Evolutionary conservation across 2,329 filamentous ascomycete genomes (phyloP).

Genomic region (Apiospora hydei): DNA sequence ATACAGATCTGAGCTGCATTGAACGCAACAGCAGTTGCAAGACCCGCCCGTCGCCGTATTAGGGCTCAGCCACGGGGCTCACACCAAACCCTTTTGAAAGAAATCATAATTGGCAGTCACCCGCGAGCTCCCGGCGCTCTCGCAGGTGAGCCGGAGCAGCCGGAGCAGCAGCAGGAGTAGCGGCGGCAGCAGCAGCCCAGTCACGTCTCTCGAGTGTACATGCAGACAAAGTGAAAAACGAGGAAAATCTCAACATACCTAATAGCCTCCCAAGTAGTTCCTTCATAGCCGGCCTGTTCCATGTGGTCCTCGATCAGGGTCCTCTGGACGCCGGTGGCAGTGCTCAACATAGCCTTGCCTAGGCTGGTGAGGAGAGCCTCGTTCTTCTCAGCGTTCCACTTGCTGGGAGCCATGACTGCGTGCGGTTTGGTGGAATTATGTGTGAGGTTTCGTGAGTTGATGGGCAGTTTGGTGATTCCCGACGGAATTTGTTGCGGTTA

Average conservation of each 20-base stretch:
- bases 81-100: not conserved
- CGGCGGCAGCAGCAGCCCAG: not conserved
- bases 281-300: not conserved
- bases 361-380: not conserved
- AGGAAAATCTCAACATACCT: slow-evolving; percentile 9
- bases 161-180: too few species aligned
- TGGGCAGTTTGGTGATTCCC: not conserved
- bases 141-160: not conserved
- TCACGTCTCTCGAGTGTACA: not conserved
- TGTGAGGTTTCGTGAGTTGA: not conserved
- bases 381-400: not conserved
- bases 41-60: not conserved
- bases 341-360: not conserved
- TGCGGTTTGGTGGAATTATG: not conserved
- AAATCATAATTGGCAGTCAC: not conserved
- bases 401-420: not conserved
- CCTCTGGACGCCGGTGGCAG: not conserved
- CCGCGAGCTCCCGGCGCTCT: too few species aligned
- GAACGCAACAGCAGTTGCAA: not conserved
- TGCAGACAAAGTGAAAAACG: not conserved
- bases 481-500: not conserved
- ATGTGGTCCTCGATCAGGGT: not conserved
- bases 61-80: not conserved
- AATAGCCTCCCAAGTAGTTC: slow-evolving; percentile 13
- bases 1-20: not conserved